Evolutionary conservation across 306 rosid genomes (phyloP), one percentile per base, ranked within the genome.

Genomic region (Lotus japonicus): DNA sequence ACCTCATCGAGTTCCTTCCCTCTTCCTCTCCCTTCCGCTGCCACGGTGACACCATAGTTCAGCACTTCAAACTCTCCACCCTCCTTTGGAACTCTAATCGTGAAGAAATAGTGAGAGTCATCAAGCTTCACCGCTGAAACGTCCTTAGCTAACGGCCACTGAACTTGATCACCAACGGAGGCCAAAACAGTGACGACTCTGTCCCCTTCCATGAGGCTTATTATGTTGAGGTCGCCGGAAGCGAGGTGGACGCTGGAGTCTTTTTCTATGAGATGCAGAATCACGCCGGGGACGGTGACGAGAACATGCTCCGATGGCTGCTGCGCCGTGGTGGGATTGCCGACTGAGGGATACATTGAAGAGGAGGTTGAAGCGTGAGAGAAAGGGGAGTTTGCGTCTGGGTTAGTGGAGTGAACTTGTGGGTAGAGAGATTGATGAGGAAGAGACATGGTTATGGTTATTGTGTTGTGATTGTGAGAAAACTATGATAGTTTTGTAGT

Each of bases 81-180:
- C 14, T 56, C 50, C 14, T 56, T 18, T 5, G 91, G 92, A 58
- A 80, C 82, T 0, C 81, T 70, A 10, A 92, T 79, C 13, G 82
- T 67, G 84, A 92, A 92, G 81, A 92, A 89, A 48, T 89, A 92
- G 60, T 87, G 98, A 0, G 91, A 80, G 5, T 80, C 80, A 18
- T 92, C 98, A 15, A 92, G 92, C 64, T 88, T 89, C 4, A 92
- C 92, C 0, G 85, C 72, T 5, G 98, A 76, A 13, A 89, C 98
- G 67, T 92, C 98, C 33, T 66, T 92, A 0, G 92, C 91, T 33
- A 92, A 63, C 4, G 98, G 96, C 95, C 96, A 92, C 60, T 87
- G 95, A 23, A 89, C 78, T 33, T 84, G 66, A 2, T 86, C 86
- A 2, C 84, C 92, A 2, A 92, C 64, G 0, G 89, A 81, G 5